phyloP scores from a whole-genome alignment of 257 asterid species.

The Primulina huaijiensis region DNA sequence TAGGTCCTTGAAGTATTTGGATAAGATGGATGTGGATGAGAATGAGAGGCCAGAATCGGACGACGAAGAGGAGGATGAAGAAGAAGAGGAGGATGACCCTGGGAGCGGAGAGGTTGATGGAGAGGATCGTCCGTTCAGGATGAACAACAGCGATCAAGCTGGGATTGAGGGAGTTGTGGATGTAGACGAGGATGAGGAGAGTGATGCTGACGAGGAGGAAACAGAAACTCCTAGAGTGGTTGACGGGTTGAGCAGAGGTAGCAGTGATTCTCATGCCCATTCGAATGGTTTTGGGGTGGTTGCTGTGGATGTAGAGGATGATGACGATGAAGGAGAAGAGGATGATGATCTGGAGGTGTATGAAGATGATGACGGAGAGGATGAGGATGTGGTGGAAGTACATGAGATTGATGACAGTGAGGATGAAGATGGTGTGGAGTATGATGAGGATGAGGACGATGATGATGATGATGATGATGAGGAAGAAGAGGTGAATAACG shows the following conservation, averaged over 20 bases:
- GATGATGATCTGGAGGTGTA: slow-evolving; percentile 62
- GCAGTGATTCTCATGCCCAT: slow-evolving; percentile 34
- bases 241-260: slow-evolving; percentile 33
- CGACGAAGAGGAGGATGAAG: slow-evolving; percentile 74
- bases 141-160: slow-evolving; percentile 48
- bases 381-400: slow-evolving; percentile 80
- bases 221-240: slow-evolving; percentile 55
- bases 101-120: slow-evolving; percentile 94
- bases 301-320: slow-evolving; percentile 46
- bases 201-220: slow-evolving; percentile 89
- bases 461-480: slow-evolving; percentile 48
- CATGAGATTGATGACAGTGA: slow-evolving; percentile 69
- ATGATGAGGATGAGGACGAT: slow-evolving; percentile 46
- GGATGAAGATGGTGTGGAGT: slow-evolving; percentile 62
- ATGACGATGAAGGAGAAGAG: slow-evolving; percentile 52
- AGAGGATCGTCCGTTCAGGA: slow-evolving; percentile 46
- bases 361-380: slow-evolving; percentile 61
- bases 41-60: slow-evolving; percentile 94
- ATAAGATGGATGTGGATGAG: slow-evolving; percentile 93
- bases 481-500: slow-evolving; percentile 78
- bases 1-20: slow-evolving; percentile 74
- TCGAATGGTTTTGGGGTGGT: slow-evolving; percentile 63
- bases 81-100: slow-evolving; percentile 78
- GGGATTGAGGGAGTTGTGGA: slow-evolving; percentile 77
- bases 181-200: slow-evolving; percentile 86